Conservation (phyloP, 768 basidiomycete genomes). For the Saitozyma sp. region DNA sequence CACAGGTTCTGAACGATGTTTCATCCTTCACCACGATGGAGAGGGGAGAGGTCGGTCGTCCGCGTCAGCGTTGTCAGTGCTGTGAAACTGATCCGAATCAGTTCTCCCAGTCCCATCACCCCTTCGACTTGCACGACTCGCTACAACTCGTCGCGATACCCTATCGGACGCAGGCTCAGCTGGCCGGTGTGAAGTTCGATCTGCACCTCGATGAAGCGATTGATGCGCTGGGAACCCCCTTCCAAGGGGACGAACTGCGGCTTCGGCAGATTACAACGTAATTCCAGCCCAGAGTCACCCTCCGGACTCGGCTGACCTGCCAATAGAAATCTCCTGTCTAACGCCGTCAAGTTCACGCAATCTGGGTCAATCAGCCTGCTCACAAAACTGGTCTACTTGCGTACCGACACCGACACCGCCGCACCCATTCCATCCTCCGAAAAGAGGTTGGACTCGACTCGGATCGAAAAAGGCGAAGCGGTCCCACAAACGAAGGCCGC, state of each 20-base stretch:
- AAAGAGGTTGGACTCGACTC: conserved; percentile 11
- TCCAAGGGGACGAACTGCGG: conserved; percentile 79
- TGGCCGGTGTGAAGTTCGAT: conserved; percentile 60
- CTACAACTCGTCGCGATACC: conserved; percentile 53
- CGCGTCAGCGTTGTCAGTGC: too few relatives aligned
- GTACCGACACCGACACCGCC: conserved; percentile 8
- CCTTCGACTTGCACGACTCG: conserved; percentile 56
- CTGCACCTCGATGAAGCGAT: conserved; percentile 64
- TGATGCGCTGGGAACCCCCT: conserved; percentile 53
- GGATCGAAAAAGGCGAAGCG: conserved; percentile 15
- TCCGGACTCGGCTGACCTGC: neutral
- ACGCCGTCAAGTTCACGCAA: conserved; percentile 53
- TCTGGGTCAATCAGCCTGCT: conserved; percentile 62
- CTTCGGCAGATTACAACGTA: conserved; percentile 56
- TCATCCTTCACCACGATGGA: conserved; percentile 51
- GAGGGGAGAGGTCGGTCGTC: conserved; percentile 61
- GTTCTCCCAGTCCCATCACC: conserved; percentile 54
- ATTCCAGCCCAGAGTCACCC: too few relatives aligned
- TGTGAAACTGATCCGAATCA: too few relatives aligned
- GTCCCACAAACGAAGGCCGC: neutral
- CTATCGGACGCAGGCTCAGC: conserved; percentile 41
- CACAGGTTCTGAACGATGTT: conserved; percentile 51
- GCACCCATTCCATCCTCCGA: conserved; percentile 10
- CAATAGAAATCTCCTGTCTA: conserved; percentile 72
- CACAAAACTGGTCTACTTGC: conserved; percentile 58